Conservation (phyloP, 2,329 filamentous ascomycete genomes). For the Plectosphaerella plurivora region DNA sequence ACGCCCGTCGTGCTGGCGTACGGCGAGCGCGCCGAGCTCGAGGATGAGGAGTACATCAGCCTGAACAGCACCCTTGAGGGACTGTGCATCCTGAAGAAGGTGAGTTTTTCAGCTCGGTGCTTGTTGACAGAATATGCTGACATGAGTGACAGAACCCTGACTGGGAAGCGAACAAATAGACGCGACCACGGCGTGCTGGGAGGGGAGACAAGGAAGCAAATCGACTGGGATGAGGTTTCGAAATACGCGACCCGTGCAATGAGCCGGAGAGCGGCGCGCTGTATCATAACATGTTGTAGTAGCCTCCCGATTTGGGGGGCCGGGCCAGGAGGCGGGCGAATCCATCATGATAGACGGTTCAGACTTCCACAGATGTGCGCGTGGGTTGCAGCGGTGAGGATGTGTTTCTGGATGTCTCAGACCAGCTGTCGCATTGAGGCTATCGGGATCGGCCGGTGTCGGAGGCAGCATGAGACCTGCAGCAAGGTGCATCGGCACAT, state of each 20-base stretch:
- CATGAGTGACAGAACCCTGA: slow-evolving; percentile 42
- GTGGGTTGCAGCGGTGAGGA: no score
- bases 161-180: slow-evolving; percentile 47
- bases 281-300: slow-evolving; percentile 10
- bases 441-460: no score
- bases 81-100: slow-evolving; percentile 94
- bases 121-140: not conserved
- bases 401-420: no score
- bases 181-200: not conserved
- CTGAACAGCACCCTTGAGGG: slow-evolving; percentile 90
- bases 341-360: slow-evolving; percentile 1
- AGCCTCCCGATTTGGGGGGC: not conserved
- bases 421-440: no score
- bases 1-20: slow-evolving; percentile 95
- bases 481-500: no score
- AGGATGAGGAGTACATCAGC: slow-evolving; percentile 95
- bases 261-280: slow-evolving; percentile 12
- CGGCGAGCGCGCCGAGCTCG: slow-evolving; percentile 91
- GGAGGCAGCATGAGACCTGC: no score
- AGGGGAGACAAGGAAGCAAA: not conserved
- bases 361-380: no score
- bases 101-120: no score
- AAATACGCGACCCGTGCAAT: slow-evolving; percentile 1
- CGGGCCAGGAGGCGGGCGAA: not conserved
- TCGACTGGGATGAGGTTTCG: slow-evolving; percentile 3